A percentile compares a stretch with the other conserved stretches of the same genome.
Evolutionary conservation across 225 moss, liverwort and hornwort genomes (phyloP).

Genomic region (Straminergon stramineum): DNA sequence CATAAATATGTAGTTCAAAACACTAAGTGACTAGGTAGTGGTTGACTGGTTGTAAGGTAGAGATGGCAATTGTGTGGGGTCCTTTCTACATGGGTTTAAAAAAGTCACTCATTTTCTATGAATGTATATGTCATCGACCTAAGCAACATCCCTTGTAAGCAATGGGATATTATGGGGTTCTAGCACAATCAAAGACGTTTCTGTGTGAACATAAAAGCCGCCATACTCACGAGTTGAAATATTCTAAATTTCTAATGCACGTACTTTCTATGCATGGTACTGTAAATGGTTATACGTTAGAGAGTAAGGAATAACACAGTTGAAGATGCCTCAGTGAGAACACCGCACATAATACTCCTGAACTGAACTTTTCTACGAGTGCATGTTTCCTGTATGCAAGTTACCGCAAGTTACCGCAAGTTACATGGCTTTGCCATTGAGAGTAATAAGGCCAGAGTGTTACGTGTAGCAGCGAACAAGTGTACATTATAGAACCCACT

Average conservation of each 20-base stretch:
- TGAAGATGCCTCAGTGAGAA: not conserved
- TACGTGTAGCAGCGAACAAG: not conserved
- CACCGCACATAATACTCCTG: no score
- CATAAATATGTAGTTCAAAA: no score
- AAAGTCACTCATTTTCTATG: not conserved
- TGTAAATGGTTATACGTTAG: not conserved
- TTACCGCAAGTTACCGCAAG: not conserved
- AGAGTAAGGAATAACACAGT: not conserved
- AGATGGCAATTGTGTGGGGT: no score
- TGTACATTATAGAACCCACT: not conserved
- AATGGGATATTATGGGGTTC: not conserved
- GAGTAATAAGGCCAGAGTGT: not conserved
- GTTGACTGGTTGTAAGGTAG: no score
- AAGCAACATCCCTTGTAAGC: not conserved
- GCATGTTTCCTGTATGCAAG: no score
- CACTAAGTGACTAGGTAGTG: no score
- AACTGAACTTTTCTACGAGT: not conserved
- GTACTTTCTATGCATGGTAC: not conserved
- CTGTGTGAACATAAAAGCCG: not conserved
- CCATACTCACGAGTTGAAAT: not conserved
- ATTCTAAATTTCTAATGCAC: no score
- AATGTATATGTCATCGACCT: not conserved
- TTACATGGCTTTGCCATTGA: not conserved
- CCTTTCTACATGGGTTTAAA: no score
- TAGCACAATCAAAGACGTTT: not conserved